Percentiles rank a stretch among this genome's conserved stretches.
Conservation (phyloP, 1,139 yeast genomes). For the Protomyces macrosporus region DNA sequence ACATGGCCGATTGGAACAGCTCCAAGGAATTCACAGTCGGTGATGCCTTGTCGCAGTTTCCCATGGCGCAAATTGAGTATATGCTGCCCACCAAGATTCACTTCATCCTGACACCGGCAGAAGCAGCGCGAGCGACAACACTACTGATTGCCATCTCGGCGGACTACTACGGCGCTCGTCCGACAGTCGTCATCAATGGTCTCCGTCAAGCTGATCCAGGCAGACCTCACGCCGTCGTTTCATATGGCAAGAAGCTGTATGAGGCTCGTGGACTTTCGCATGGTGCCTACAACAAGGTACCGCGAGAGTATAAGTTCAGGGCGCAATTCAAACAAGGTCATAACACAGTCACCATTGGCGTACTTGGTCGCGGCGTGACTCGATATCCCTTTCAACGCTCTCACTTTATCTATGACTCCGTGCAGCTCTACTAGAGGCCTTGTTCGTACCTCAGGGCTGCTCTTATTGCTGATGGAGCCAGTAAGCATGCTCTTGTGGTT, state of each 20-base stretch:
- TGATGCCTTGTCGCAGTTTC: neutral
- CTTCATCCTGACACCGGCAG: neutral
- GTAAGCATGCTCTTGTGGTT: too few relatives aligned
- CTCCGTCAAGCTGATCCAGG: neutral
- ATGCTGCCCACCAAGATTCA: neutral
- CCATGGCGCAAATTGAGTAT: neutral
- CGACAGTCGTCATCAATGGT: neutral
- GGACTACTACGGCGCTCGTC: neutral
- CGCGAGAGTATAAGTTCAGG: neutral
- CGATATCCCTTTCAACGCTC: too few relatives aligned
- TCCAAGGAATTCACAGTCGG: neutral
- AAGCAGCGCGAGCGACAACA: neutral
- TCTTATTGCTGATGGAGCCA: neutral
- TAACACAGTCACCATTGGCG: too few relatives aligned
- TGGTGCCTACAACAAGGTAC: neutral
- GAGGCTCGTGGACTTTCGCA: neutral
- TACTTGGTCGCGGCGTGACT: too few relatives aligned
- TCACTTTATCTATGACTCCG: neutral
- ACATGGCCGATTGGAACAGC: neutral
- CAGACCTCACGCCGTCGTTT: neutral
- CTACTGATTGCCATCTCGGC: neutral
- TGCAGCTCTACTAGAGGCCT: neutral
- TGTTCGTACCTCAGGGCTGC: neutral
- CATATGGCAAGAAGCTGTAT: neutral
- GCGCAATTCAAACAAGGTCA: too few relatives aligned